Conservation (phyloP, 2,329 filamentous ascomycete species). For the Colletotrichum theobromicola region DNA sequence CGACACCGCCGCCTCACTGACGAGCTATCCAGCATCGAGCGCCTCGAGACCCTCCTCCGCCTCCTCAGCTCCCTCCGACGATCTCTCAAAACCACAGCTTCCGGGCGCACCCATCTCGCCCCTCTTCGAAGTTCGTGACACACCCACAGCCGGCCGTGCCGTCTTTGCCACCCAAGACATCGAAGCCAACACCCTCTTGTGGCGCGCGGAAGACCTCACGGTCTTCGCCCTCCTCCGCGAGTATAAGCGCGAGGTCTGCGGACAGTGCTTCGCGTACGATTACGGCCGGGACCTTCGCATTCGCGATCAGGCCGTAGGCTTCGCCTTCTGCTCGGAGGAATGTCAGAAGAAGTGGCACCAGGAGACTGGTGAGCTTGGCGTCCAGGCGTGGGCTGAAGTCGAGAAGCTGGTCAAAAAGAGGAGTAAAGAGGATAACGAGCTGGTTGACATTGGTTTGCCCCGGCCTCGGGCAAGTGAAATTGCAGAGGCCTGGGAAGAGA, state of each 20-base stretch:
- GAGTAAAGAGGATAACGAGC: not conserved
- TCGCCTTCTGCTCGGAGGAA: slow-evolving; percentile 6
- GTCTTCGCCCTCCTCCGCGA: slow-evolving; percentile 8
- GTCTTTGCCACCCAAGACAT: slow-evolving; percentile 3
- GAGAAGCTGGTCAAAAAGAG: slow-evolving; percentile 9
- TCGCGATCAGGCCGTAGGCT: slow-evolving; percentile 6
- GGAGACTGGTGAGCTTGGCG: slow-evolving; percentile 2
- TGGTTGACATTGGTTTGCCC: not conserved
- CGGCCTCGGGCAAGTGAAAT: not conserved
- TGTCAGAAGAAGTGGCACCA: not conserved
- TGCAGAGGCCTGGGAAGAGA: not conserved
- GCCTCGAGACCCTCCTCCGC: slow-evolving; percentile 25
- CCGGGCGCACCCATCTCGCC: not conserved
- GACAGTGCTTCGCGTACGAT: slow-evolving; percentile 13
- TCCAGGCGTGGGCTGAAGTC: slow-evolving; percentile 12
- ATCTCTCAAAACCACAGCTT: not conserved
- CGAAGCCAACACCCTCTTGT: not conserved
- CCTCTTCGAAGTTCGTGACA: slow-evolving; percentile 12
- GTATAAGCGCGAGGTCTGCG: slow-evolving; percentile 17
- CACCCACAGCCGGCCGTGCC: slow-evolving; percentile 13
- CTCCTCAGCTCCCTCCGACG: slow-evolving; percentile 1
- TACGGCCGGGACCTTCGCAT: slow-evolving; percentile 3
- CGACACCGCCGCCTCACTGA: slow-evolving; percentile 1
- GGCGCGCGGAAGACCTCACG: slow-evolving; percentile 14
- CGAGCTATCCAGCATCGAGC: slow-evolving; percentile 25